phyloP scores from a whole-genome alignment of 495 filamentous ascomycete species.

The Aspergillus funiculosus region DNA sequence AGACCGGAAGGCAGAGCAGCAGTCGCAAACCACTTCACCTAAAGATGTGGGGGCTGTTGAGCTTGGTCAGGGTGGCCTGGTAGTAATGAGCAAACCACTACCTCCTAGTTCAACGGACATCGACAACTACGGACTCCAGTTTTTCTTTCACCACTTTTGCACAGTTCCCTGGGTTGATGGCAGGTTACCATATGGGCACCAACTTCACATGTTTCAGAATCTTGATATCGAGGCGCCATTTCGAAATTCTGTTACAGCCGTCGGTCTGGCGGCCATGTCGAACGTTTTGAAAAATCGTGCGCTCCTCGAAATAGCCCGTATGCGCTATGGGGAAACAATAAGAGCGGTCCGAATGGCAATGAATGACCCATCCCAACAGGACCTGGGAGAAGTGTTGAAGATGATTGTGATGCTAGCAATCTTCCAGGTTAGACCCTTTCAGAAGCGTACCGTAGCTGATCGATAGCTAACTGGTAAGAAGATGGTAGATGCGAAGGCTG shows the following conservation, averaged over 20 bases:
- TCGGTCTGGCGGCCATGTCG: slow-evolving; percentile 9
- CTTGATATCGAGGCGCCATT: neutral
- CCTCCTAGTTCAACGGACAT: neutral
- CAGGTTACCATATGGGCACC: neutral
- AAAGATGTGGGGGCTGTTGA: neutral
- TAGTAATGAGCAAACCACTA: neutral
- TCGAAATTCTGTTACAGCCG: slow-evolving; percentile 1
- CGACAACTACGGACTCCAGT: neutral
- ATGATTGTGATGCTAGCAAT: slow-evolving; percentile 4
- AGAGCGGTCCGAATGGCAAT: slow-evolving; percentile 1
- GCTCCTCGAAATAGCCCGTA: neutral
- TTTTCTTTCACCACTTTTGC: slow-evolving; percentile 5
- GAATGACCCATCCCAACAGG: neutral
- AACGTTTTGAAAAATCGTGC: neutral
- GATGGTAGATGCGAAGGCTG: slow-evolving; percentile 6
- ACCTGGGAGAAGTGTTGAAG: neutral
- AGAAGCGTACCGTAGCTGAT: neutral
- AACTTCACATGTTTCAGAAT: neutral
- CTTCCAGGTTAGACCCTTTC: slow-evolving; percentile 3
- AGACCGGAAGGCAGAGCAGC: neutral
- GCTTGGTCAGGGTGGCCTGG: too few relatives aligned
- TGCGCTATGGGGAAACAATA: slow-evolving; percentile 1
- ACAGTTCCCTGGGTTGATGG: slow-evolving; percentile 2
- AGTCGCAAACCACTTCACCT: neutral
- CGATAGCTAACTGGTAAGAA: neutral